Base-by-base conservation (phyloP, 2,329 filamentous ascomycete genomes). In the Colletotrichum abscissum region DNA sequence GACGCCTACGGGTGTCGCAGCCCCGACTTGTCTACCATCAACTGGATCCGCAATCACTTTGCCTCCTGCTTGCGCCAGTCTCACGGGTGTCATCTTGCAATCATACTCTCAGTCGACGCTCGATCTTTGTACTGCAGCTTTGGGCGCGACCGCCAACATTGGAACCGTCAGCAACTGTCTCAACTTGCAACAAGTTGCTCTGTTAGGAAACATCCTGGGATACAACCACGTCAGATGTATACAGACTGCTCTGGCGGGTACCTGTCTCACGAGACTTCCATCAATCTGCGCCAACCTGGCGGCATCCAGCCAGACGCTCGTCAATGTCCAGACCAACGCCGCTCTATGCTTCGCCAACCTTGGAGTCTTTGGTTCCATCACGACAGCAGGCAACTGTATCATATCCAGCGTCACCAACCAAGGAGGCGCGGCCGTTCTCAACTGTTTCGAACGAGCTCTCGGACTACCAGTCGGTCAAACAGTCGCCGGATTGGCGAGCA, bases 381-480 rank as follows among this genome's bases (percentile, higher is more conserved):
- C 8, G 12, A 57, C 3, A 5, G 16, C 26, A 6, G 19, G 6
- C 1, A 35, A 35, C 54, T 66, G 63, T 4, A 14, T 42, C 1
- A 9, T 8, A 9, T 3, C 4, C 6, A 42, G n/a, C 6, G 24
- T 54, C 52, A 4, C 5, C 12, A 16, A 12, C 8, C 42, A 9
- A 49, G 42, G 24, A 9, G 30, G 49, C 6, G 8, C 57, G 28
- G 26, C 22, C 2, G 35, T 63, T 4, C 58, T 72, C 65, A 55
- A 35, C 6, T 72, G 69, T 8, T 38, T 72, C 38, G 58, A 69
- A 12, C 16, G 16, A 1, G 12, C 4, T 3, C 52, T 69, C 30
- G 57, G 52, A 4, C 19, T 72, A 2, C 64, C 52, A 0, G 16
- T 33, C 49, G 24, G 24, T 24, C 42, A 28, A 12, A 46, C 65